Base-by-base conservation (phyloP, 2,329 filamentous ascomycete genomes). In the Ophiostoma ulmi region DNA sequence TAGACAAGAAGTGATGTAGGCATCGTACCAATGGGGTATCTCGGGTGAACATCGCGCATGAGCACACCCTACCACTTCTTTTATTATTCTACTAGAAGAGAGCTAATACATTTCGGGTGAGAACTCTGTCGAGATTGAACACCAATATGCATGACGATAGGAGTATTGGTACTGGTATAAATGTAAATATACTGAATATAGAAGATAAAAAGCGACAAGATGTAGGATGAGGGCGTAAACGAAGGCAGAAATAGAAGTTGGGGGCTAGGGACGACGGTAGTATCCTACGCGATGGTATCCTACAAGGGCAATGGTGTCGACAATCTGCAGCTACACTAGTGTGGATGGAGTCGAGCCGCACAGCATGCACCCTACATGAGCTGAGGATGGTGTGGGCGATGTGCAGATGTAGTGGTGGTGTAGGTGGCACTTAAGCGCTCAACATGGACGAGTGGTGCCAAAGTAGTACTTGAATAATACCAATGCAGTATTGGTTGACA, bases 291-390 rank as follows among this genome's bases (percentile, higher is more conserved):
- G 17, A 48, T 48, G 44, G n/a, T 48, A 20, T 48, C 44, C 44
- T 48, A 48, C 44, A 48, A 48, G 11, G 17, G 7, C 17, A 48
- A 48, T 48, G 44, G 6, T 48, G 44, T 48, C 17, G 44, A 48
- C 44, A 20, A n/a, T 48, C 44, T 48, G 44, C 44, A 26, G 22
- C 52, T 58, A 58, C 52, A 35, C 58, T 17, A 14, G 58, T 63
- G 58, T 63, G 26, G 13, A 63, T 63, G 22, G 58, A 63, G 58
- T 35, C 58, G 58, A 17, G 58, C 26, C 22, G 58, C 26, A 63
- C 58, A 26, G 10, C 58, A 35, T 63, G 26, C 22, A 63, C 26
- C 22, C 26, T 26, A 63, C 58, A 63, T 35, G 55, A 63, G 58
- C 58, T 63, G 26, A 17, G 11, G 5, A 17, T 17, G 13, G n/a